Percentiles rank a stretch among this genome's conserved stretches.
These are phyloP conservation scores for Luffa aegyptiaca DNA, from an alignment of 306 rosid species.

Conservation along the genomic window DNA sequence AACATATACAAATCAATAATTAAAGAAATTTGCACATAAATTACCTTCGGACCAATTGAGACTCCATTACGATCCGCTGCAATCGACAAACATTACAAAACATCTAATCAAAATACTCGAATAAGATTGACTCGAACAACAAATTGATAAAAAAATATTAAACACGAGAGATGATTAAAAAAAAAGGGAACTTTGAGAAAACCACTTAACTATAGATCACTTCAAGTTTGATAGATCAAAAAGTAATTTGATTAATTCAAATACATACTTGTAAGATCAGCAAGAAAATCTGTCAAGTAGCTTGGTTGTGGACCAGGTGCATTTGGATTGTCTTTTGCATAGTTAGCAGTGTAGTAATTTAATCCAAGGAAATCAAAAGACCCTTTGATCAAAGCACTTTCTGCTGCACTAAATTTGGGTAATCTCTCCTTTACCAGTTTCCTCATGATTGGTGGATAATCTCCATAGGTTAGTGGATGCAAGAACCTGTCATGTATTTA, in stretches of 20 bases:
- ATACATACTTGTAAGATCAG: slow-evolving; percentile 7
- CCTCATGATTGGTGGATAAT: slow-evolving; percentile 23
- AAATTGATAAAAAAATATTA: no score
- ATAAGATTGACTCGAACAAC: not conserved
- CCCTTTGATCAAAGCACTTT: slow-evolving; percentile 12
- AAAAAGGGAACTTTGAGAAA: no score
- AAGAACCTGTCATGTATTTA: slow-evolving; percentile 5
- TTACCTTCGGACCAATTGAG: not conserved
- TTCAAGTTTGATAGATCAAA: no score
- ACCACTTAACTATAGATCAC: no score
- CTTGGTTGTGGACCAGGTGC: slow-evolving; percentile 6
- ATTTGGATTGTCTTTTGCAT: slow-evolving; percentile 9
- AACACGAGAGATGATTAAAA: no score
- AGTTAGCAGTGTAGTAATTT: slow-evolving; percentile 16
- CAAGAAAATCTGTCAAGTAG: slow-evolving; percentile 20
- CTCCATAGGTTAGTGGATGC: slow-evolving; percentile 27
- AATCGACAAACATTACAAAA: not conserved
- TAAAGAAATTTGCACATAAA: not conserved
- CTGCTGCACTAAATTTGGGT: slow-evolving; percentile 17
- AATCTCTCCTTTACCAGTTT: slow-evolving; percentile 17
- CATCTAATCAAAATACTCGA: not conserved
- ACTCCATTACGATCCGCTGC: not conserved
- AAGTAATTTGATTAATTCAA: no score
- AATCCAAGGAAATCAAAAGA: slow-evolving; percentile 14
- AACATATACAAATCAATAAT: not conserved